phyloP scores from a whole-genome alignment of 768 basidiomycete genomes.

The Pholiota conissans region DNA sequence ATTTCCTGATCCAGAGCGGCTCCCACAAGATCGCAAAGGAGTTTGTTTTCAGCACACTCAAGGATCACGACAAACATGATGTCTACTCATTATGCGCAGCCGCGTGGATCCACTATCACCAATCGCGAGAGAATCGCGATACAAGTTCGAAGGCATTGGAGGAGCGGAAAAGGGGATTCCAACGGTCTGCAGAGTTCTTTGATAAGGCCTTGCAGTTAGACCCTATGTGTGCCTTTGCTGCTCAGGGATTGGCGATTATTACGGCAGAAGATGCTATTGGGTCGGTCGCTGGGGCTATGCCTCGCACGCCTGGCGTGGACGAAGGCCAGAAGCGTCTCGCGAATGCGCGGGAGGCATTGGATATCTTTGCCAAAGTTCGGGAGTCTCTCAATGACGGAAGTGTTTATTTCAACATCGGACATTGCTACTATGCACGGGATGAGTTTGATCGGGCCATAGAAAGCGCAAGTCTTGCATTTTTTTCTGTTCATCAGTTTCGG shows the following conservation, averaged over 20 bases:
- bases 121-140: slow-evolving; percentile 83
- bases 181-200: slow-evolving; percentile 86
- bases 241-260: slow-evolving; percentile 92
- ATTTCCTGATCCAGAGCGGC: slow-evolving; percentile 85
- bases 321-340: slow-evolving; percentile 65
- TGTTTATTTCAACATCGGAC: slow-evolving; percentile 95
- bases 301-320: slow-evolving; percentile 48
- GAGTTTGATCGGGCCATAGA: slow-evolving; percentile 97
- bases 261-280: slow-evolving; percentile 91
- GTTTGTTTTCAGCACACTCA: slow-evolving; percentile 87
- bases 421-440: slow-evolving; percentile 90
- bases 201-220: slow-evolving; percentile 88
- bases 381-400: slow-evolving; percentile 82
- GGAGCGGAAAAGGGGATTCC: slow-evolving; percentile 77
- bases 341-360: slow-evolving; percentile 85
- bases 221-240: slow-evolving; percentile 86
- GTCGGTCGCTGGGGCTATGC: slow-evolving; percentile 52
- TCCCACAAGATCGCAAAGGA: slow-evolving; percentile 74
- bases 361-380: slow-evolving; percentile 87
- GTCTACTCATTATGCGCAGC: slow-evolving; percentile 89
- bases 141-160: slow-evolving; percentile 52
- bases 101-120: slow-evolving; percentile 83
- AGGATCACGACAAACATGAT: slow-evolving; percentile 85
- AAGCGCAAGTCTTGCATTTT: slow-evolving; percentile 58
- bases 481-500: neutral